Percentiles rank a stretch among this genome's conserved stretches.
Evolutionary conservation across 2,329 filamentous ascomycete genomes (phyloP).

Genomic region (Volutella citrinella): DNA sequence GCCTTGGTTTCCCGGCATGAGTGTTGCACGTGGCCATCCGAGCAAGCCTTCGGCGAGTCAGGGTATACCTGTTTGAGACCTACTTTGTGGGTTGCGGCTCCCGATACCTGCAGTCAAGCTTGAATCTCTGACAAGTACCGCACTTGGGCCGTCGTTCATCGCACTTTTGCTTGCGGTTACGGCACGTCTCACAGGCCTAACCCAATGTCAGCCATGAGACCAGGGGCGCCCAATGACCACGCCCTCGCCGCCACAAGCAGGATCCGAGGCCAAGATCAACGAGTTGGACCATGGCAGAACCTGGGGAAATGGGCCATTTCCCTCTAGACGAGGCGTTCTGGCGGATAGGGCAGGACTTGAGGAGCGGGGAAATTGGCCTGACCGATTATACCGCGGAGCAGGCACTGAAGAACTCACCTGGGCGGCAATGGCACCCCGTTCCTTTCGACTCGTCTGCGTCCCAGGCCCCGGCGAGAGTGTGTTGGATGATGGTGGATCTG

Average conservation of each 20-base stretch:
- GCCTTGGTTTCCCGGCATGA: too few relatives aligned
- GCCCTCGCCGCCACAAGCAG: too few relatives aligned
- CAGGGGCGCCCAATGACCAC: too few relatives aligned
- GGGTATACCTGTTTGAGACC: constrained; percentile 29
- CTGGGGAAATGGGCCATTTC: too few relatives aligned
- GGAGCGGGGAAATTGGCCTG: too few relatives aligned
- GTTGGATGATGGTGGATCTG: constrained; percentile 22
- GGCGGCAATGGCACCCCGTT: constrained; percentile 38
- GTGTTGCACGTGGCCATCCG: too few relatives aligned
- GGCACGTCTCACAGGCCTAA: constrained; percentile 58
- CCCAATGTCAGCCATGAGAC: constrained; percentile 11
- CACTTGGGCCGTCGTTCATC: constrained; percentile 62
- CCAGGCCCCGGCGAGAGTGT: constrained; percentile 33
- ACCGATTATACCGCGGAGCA: too few relatives aligned
- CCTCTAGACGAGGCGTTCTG: too few relatives aligned
- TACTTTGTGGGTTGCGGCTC: constrained; percentile 63
- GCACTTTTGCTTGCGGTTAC: constrained; percentile 61
- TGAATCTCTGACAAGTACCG: constrained; percentile 54
- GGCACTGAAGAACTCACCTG: constrained; percentile 35
- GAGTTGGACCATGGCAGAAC: too few relatives aligned
- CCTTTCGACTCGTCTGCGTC: constrained; percentile 32
- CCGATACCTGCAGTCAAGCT: constrained; percentile 58
- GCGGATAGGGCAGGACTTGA: too few relatives aligned
- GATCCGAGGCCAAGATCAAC: too few relatives aligned
- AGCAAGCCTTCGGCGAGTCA: constrained; percentile 2